Evolutionary conservation across 805 yeast species (phyloP), one percentile per base, ranked within the genome.

Genomic region (Ogataea zsoltii): DNA sequence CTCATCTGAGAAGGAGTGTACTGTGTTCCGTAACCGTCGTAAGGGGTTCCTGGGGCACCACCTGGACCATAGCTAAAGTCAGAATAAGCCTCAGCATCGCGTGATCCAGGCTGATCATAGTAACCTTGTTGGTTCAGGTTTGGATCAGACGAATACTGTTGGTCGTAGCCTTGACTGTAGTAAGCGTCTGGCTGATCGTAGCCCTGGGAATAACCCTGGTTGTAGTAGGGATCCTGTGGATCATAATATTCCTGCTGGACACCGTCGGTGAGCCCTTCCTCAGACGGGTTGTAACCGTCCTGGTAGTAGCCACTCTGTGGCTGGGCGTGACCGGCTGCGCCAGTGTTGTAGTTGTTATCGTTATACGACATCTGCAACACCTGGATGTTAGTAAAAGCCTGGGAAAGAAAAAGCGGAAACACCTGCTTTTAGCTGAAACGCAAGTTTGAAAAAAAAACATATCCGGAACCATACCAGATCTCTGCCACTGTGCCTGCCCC

Each of bases 1-100:
- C 88, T 81, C 83, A 85, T 81, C 66, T 87, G 94, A 4, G 96
- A 88, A 19, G 95, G 91, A 37, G 94, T 84, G 46, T 65, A 65
- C 45, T 64, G 66, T 28, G 73, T 70, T 32, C 83, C 83, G 54
- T 80, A 79, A 44, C 70, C 72, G 62, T 82, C 87, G 60, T 82
- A 83, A 7, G 87, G 82, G 45, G 85, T 79, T 41, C 88, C 89
- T 45, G 76, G 77, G 18, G 73, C 71, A 28, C 76, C 77, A 49
- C 88, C 88, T 30, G 72, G 74, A 39, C 83, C 83, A 58, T 79
- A 79, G 55, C 80, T 74, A 57, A 79, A 79, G 60, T 79, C 84
- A 23, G 81, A 75, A 52, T 78, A 79, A 14, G 81, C 81, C 60
- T 79, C 84, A 1, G 79, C 80, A 55, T 77, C 82, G 44, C 61